Conservation (phyloP, 768 basidiomycete species). For the Chalciporus pseudorubinellus region DNA sequence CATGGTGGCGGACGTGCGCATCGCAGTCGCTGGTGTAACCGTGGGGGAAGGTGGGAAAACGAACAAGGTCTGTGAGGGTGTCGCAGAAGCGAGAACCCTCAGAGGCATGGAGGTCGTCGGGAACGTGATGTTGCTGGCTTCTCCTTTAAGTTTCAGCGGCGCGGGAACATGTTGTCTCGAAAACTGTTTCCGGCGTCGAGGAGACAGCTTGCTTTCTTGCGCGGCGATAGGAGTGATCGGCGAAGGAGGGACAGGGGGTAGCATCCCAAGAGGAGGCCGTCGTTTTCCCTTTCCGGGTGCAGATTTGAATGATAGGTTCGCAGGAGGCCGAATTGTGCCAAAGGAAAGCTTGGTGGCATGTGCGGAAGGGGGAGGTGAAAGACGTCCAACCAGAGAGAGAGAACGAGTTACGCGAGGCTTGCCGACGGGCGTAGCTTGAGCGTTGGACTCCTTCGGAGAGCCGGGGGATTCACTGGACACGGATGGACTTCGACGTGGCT, state of each 20-base stretch:
- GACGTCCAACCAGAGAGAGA: background rate
- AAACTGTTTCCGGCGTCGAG: conserved; percentile 46
- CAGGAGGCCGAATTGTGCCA: conserved; percentile 38
- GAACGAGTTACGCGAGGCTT: conserved; percentile 16
- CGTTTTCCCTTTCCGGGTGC: conserved; percentile 54
- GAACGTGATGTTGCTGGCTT: conserved; percentile 27
- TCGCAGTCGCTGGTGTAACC: conserved; percentile 43
- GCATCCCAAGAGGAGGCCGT: conserved; percentile 57
- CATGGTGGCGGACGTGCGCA: conserved; percentile 75
- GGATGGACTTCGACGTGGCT: conserved; percentile 34
- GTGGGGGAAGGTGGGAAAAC: conserved; percentile 81
- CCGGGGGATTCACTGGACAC: conserved; percentile 35
- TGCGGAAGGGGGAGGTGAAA: conserved; percentile 47
- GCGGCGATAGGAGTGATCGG: conserved; percentile 55
- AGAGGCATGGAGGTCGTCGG: conserved; percentile 21
- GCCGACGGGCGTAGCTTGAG: conserved; percentile 21
- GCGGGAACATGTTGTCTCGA: conserved; percentile 56
- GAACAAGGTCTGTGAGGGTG: conserved; percentile 82
- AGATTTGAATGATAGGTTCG: conserved; percentile 50
- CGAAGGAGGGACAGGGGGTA: conserved; percentile 74
- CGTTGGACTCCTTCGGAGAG: conserved; percentile 32
- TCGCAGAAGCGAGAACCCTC: conserved; percentile 32
- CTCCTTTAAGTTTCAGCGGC: conserved; percentile 49
- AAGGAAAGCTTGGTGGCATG: conserved; percentile 61
- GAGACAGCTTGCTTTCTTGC: conserved; percentile 27